Evolutionary conservation across 352 stramenopile genomes (phyloP), one percentile per base, ranked within the genome.

Genomic region (Phytophthora pluvialis): DNA sequence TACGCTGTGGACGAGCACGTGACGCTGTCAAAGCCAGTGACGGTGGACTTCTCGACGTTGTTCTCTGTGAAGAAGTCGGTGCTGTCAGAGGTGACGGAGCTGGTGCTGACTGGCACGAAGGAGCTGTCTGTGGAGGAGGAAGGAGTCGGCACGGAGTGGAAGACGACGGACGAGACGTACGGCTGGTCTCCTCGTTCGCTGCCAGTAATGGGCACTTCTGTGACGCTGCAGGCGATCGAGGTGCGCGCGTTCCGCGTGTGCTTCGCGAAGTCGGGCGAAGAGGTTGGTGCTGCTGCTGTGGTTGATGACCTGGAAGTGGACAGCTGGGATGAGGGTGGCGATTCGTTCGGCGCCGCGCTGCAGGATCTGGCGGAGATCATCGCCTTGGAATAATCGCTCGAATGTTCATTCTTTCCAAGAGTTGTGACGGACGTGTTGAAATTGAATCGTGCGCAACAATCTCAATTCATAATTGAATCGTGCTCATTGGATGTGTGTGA

Each of bases 161-260:
- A 77, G 55, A 80, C 77, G 48, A 80, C 52, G 29, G 66, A 71
- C 40, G 69, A 75, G 5, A 5, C 50, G 45, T 67, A 80, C 35
- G 66, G 51, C 32, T 72, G 51, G 48, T 72, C 56, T 18, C 53
- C 56, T 38, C 60, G 32, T 16, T 78, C 81, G 26, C 59, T 88
- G 38, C 69, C 80, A 39, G 69, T 91, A 5, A 69, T 78, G 40
- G 78, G 80, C 5, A 88, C 76, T 39, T 75, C 67, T 40, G 76
- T 97, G 45, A 77, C 79, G 46, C 64, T 99, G 8, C 75, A 93
- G 44, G 76, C 95, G 16, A 97, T 98, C 73, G 94, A 98, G 54
- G 96, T 99, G 47, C 86, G 91, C 55, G 97, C 93, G 0, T 99
- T 98, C 76, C 80, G 86, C 46, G 57, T 95, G 43, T 85, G 75